phyloP scores from a whole-genome alignment of 768 basidiomycete genomes.

The Boletus sensibilis region DNA sequence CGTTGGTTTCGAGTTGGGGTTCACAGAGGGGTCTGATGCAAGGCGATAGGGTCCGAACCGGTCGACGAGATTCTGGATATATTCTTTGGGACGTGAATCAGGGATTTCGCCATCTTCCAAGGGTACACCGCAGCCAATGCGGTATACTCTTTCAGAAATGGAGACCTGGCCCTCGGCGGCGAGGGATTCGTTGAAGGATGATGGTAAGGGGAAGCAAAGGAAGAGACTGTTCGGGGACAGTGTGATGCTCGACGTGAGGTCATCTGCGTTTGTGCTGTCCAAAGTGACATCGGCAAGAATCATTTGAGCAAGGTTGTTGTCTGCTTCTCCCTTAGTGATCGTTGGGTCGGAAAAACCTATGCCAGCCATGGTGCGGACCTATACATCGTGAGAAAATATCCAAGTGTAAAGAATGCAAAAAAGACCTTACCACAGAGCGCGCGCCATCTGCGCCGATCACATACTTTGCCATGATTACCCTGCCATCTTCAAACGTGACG shows the following conservation, averaged over 20 bases:
- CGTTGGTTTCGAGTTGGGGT: conserved; percentile 29
- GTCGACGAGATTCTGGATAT: conserved; percentile 45
- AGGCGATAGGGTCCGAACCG: conserved; percentile 37
- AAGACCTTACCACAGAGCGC: conserved; percentile 40
- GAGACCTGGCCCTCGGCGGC: conserved; percentile 3
- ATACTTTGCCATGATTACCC: conserved; percentile 42
- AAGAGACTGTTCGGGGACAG: conserved; percentile 34
- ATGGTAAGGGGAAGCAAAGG: conserved; percentile 39
- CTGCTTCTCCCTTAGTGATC: conserved; percentile 21
- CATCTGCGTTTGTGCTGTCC: conserved; percentile 4
- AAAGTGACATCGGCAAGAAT: conserved; percentile 48
- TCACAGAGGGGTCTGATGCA: conserved; percentile 36
- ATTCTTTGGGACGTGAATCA: conserved; percentile 37
- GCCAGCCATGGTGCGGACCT: conserved; percentile 44
- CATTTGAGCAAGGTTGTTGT: conserved; percentile 38
- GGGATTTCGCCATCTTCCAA: conserved; percentile 36
- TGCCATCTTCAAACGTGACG: conserved; percentile 49
- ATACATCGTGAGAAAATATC: background rate
- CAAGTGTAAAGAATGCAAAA: background rate
- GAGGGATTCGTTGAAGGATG: conserved; percentile 22
- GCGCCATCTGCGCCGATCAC: conserved; percentile 54
- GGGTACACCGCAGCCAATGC: conserved; percentile 43
- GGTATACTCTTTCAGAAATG: conserved; percentile 30
- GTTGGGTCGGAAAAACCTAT: conserved; percentile 47
- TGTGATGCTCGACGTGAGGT: conserved; percentile 17